phyloP scores from a whole-genome alignment of 129 eudicot species.

The Flaveria trinervia region DNA sequence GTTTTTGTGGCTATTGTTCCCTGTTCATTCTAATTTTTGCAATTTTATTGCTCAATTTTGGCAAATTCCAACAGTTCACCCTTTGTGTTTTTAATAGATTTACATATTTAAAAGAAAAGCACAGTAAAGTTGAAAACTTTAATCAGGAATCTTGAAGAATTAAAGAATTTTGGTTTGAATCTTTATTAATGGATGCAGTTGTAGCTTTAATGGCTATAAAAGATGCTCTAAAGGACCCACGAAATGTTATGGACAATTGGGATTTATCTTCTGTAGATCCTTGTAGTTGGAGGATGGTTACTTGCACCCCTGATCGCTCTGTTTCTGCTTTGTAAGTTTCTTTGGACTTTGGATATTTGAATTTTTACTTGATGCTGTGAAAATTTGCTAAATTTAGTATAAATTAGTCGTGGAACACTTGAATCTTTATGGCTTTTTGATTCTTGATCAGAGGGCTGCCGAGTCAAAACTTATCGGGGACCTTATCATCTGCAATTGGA shows the following conservation, averaged over 20 bases:
- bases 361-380: neutral
- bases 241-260: conserved; percentile 90
- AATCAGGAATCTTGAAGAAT: conserved; percentile 16
- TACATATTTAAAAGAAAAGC: conserved; percentile 1
- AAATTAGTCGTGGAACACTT: conserved; percentile 9
- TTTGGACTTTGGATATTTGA: neutral
- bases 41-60: conserved; percentile 26
- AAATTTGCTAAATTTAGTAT: neutral
- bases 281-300: conserved; percentile 99
- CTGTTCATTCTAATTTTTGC: conserved; percentile 17
- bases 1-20: conserved; percentile 15
- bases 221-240: conserved; percentile 65
- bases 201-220: conserved; percentile 93
- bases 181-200: conserved; percentile 48
- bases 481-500: conserved; percentile 77
- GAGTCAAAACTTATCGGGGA: conserved; percentile 85
- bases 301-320: conserved; percentile 76
- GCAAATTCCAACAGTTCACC: conserved; percentile 13
- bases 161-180: conserved; percentile 5
- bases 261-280: conserved; percentile 96
- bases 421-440: conserved; percentile 18
- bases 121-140: neutral
- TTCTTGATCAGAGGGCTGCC: conserved; percentile 71
- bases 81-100: conserved; percentile 10
- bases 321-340: conserved; percentile 87